Evolutionary conservation across 2,329 filamentous ascomycete genomes (phyloP), one percentile per base, ranked within the genome.

Genomic region (Penicillium sp.): DNA sequence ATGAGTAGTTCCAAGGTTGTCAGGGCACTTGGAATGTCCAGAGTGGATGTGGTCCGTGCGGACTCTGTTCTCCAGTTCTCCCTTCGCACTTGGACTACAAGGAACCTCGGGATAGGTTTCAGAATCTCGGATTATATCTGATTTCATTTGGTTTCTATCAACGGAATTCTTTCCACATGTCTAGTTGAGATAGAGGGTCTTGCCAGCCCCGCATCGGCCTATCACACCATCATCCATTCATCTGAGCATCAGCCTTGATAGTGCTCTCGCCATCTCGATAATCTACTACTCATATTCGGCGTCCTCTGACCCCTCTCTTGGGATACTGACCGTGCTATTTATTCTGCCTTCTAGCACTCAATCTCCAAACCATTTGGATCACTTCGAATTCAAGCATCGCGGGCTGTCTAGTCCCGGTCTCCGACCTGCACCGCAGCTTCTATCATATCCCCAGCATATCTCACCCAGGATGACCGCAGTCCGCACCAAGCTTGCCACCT

Each of bases 401-500:
- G 8, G 4, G 24, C 24, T 27, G 24, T 27, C 24, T 27, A 27
- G 34, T 13, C 34, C 3, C 34, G 14, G 13, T n/a, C 13, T 34
- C 10, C 31, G 31, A 38, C 13, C 36, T 8, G 36, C 3, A 38
- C 36, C 7, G 11, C 36, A 38, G 4, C 36, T 38, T 16, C 36
- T 16, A 34, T 34, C 13, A 31, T 36, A 36, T 39, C 36, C 36
- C 36, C n/a, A 3, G 36, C 6, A 39, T 16, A 22, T 41, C 42
- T 21, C 50, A 32, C 10, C 18, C 47, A 40, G 39, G 34, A 56
- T 56, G 54, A 38, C 31, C 22, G 46, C 54, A 13, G n/a, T 44
- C 11, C 29, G 36, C 18, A 50, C n/a, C 16, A 59, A 50, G 11
- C 8, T 59, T n/a, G 52, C 54, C 11, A 53, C 47, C 40, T 55